phyloP scores from a whole-genome alignment of 2,329 filamentous ascomycete genomes.

The Geosmithia flava region DNA sequence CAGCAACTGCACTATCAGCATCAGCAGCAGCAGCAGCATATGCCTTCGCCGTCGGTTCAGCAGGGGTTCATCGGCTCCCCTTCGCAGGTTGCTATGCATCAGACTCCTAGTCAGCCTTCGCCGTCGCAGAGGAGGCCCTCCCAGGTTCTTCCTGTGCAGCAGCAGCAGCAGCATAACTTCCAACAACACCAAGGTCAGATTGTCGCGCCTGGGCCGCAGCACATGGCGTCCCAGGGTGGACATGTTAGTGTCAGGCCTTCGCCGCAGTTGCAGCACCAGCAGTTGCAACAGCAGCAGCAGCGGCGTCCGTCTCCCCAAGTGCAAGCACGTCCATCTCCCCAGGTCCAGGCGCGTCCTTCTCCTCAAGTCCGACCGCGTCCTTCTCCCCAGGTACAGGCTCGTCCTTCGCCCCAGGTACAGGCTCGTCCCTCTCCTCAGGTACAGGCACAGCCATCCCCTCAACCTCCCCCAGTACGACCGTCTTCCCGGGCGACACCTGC shows the following conservation, averaged over 20 bases:
- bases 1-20: constrained; percentile 4
- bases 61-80: background rate
- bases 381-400: background rate
- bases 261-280: background rate
- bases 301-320: background rate
- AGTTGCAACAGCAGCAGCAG: background rate
- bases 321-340: background rate
- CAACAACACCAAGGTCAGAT: background rate
- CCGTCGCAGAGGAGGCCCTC: constrained; percentile 4
- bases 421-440: background rate
- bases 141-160: constrained; percentile 1
- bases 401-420: background rate
- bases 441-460: background rate
- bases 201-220: too few relatives aligned
- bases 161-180: constrained; percentile 4
- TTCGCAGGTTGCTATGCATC: background rate
- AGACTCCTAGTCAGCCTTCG: background rate
- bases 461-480: background rate
- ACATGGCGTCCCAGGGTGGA: background rate
- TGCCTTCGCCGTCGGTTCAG: constrained; percentile 1
- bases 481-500: background rate
- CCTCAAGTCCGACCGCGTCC: background rate
- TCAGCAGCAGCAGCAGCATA: constrained; percentile 3
- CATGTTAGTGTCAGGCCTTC: background rate
- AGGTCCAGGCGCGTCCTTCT: background rate